Evolutionary conservation across 441 rosid genomes (phyloP).

Genomic region (Capsella rubella): DNA sequence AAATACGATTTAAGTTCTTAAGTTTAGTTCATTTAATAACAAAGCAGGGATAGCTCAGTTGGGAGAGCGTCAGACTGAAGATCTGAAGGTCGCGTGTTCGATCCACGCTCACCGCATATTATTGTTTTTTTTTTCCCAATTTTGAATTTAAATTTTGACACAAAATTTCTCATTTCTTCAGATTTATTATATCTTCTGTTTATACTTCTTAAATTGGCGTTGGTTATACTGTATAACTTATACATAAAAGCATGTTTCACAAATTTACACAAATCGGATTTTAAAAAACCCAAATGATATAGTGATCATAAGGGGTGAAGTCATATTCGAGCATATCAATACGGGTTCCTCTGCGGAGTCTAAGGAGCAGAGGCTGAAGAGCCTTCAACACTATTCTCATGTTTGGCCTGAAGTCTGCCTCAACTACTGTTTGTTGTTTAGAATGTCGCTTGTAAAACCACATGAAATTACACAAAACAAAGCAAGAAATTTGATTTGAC

Average conservation of each 20-base stretch:
- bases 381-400: slow-evolving; percentile 65
- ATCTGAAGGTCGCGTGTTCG: slow-evolving; percentile 70
- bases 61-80: slow-evolving; percentile 53
- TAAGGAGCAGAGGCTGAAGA: slow-evolving; percentile 57
- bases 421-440: slow-evolving; percentile 9
- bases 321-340: slow-evolving; percentile 37
- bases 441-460: neutral
- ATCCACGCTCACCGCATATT: slow-evolving; percentile 79
- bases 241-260: slow-evolving; percentile 34
- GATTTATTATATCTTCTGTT: too few species aligned
- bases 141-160: too few species aligned
- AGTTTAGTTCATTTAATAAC: neutral
- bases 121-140: neutral
- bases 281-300: slow-evolving; percentile 43
- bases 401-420: slow-evolving; percentile 63
- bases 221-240: too few species aligned
- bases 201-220: too few species aligned
- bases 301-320: slow-evolving; percentile 31
- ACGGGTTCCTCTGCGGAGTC: slow-evolving; percentile 44
- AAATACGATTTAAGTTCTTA: too few species aligned
- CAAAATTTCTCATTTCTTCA: too few species aligned
- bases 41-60: slow-evolving; percentile 48
- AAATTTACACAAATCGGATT: slow-evolving; percentile 41
- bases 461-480: neutral
- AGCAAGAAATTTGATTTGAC: neutral